Evolutionary conservation across 164 flowering plant species (phyloP).

Genomic region (Sedum album): DNA sequence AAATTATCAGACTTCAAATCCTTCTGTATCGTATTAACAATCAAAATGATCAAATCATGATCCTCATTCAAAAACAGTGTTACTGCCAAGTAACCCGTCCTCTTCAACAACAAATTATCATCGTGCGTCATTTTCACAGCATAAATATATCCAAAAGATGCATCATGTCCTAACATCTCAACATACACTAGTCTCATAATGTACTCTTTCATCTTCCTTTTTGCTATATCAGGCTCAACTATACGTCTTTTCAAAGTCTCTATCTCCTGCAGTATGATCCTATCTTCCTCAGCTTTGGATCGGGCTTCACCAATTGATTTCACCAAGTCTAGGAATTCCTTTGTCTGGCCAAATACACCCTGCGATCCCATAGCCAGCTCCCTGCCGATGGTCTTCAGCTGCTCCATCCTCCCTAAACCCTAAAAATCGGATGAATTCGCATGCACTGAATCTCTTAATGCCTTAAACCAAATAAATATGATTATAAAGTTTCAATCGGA

Average conservation of each 20-base stretch:
- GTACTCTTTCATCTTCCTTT: slow-evolving; percentile 92
- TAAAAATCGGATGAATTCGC: neutral
- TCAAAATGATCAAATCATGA: slow-evolving; percentile 86
- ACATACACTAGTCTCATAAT: slow-evolving; percentile 79
- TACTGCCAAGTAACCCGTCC: slow-evolving; percentile 94
- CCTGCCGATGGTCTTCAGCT: slow-evolving; percentile 82
- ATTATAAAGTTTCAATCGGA: neutral
- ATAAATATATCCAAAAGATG: slow-evolving; percentile 94
- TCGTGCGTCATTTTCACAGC: slow-evolving; percentile 99
- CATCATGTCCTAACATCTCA: slow-evolving; percentile 98
- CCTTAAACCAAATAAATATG: neutral
- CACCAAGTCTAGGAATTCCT: slow-evolving; percentile 86
- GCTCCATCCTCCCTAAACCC: slow-evolving; percentile 54
- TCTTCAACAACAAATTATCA: slow-evolving; percentile 51
- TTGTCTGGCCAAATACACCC: slow-evolving; percentile 83
- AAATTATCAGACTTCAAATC: slow-evolving; percentile 84
- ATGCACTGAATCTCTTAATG: neutral
- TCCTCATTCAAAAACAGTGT: slow-evolving; percentile 82
- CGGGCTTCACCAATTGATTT: slow-evolving; percentile 96
- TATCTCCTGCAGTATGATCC: slow-evolving; percentile 81
- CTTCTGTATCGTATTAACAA: slow-evolving; percentile 97
- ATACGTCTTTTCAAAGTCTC: slow-evolving; percentile 75
- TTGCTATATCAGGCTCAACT: slow-evolving; percentile 71
- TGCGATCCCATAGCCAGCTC: slow-evolving; percentile 99
- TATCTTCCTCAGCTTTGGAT: slow-evolving; percentile 96